Evolutionary conservation across 2,329 filamentous ascomycete genomes (phyloP), one percentile per base, ranked within the genome.

Genomic region (Didymellaceae sp.): DNA sequence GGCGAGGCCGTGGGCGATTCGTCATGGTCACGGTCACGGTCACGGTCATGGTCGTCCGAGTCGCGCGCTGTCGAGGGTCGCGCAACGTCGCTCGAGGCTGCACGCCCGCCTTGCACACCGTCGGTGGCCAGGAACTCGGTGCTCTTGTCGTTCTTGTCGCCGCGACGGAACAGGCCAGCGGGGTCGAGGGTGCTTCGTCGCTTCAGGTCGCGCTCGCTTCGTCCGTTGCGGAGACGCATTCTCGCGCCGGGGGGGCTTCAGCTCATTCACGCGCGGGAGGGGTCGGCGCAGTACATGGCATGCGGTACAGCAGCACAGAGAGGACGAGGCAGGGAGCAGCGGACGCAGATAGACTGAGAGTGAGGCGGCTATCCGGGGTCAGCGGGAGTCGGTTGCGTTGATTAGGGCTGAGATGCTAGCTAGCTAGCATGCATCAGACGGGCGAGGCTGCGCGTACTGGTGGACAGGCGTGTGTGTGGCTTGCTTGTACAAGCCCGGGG

Each of bases 101-200:
- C 68, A 8, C 70, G 71, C 39, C 47, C 53, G 52, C 70, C 72
- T 70, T 65, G 33, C 70, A 72, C 28, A 59, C 66, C 32, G 66
- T 52, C 48, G 58, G 43, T 21, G 11, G 44, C 21, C 16, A 40
- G 44, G 33, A 11, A 16, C n/a, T 48, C 66, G 56, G 30, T 67
- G 65, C 49, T 51, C 41, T 20, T 68, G 54, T 58, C 54, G 55
- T 60, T 21, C 20, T 62, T 62, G 61, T 70, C 70, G 58, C 50
- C 58, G 54, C 70, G 67, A 53, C 55, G 70, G 66, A 74, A 71
- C 54, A 75, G 58, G 57, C 59, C 61, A 35, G 60, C 58, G 25
- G 74, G 71, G 53, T 77, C 74, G 59, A 77, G 67, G 44, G 75
- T 75, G 58, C 75, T 78, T 54, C 74, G 71, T 48, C 77, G 75